Evolutionary conservation across 371 early-diverging fungal species (phyloP).

Genomic region (Sporodiniella umbellata): DNA sequence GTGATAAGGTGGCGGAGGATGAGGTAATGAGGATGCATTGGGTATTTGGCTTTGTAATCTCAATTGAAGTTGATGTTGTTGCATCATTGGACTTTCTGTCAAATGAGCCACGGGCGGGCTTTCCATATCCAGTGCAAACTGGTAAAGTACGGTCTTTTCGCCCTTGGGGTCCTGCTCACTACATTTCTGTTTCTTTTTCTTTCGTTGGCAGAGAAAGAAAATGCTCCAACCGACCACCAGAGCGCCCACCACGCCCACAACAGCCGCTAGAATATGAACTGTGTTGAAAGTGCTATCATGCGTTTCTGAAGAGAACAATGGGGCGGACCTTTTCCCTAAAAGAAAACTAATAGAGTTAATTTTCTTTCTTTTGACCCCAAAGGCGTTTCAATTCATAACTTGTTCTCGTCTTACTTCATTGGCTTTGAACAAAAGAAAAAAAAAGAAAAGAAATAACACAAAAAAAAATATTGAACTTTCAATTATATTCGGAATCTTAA

Average conservation of each 20-base stretch:
- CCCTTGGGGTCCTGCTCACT: neutral
- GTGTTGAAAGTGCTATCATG: slow-evolving; percentile 33
- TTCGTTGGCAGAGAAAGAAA: slow-evolving; percentile 23
- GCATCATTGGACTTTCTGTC: slow-evolving; percentile 19
- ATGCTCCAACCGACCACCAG: slow-evolving; percentile 24
- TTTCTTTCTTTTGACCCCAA: neutral
- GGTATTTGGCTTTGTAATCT: slow-evolving; percentile 14
- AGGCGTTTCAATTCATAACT: no score
- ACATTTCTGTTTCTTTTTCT: slow-evolving; percentile 2
- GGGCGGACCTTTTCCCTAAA: neutral
- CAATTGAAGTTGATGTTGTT: slow-evolving; percentile 23
- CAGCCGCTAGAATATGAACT: slow-evolving; percentile 35
- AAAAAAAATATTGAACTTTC: neutral
- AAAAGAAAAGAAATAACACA: neutral
- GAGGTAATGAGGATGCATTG: slow-evolving; percentile 6
- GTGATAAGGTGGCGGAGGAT: slow-evolving; percentile 21
- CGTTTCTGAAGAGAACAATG: neutral
- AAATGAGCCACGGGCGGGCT: slow-evolving; percentile 6
- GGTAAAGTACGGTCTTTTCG: slow-evolving; percentile 3
- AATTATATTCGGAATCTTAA: slow-evolving; percentile 1
- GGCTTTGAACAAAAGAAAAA: neutral
- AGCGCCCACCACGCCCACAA: slow-evolving; percentile 29
- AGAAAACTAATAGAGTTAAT: neutral
- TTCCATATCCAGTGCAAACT: slow-evolving; percentile 12
- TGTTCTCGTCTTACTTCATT: neutral